Base-by-base conservation (phyloP, 1,284 basidiomycete genomes). In the Microbotryum saponariae region DNA sequence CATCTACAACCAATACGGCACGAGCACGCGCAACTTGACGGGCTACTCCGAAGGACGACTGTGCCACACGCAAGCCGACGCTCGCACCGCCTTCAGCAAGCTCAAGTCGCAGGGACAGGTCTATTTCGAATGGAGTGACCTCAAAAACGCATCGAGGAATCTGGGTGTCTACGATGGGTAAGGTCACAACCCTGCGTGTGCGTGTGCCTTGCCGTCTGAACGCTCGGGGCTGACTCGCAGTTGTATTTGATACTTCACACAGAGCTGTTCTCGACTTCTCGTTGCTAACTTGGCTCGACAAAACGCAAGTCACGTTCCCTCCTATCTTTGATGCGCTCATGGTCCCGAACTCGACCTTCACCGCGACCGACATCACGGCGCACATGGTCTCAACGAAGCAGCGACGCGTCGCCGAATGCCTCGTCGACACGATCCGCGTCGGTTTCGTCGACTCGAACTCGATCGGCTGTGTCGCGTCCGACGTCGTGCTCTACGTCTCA, bases 381-480 rank as follows among this genome's bases (percentile, higher is more conserved):
- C 78, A 82, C 69, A 81, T 97, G 84, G 88, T 69, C 81, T 82
- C 54, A 82, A 83, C 61, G 79, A 86, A 74, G 78, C 81, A 72
- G 52, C 73, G 74, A 53, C 72, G 81, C 7, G 74, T 91, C 45
- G 91, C 85, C 8, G 82, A 83, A 68, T 99, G 96, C 77, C 80
- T 98, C 56, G 81, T 88, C 72, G 89, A 97, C 75, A 80, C 91
- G 69, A 78, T 89, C 64, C 86, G 85, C 18, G 85, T 97, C 66
- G 96, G 93, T 14, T 97, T 89, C 77, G 87, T 98, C 73, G 94
- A 97, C 77, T 91, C 89, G 54, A 86, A 87, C 71, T 88, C 86
- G 60, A 92, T 97, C 66, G 94, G 94, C 37, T 99, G 94, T 73
- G 88, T 98, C 62, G 92, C 93, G 2, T 97, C 94, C 25, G 82